Conservation (phyloP, 495 filamentous ascomycete species). For the Niebla homalea region DNA sequence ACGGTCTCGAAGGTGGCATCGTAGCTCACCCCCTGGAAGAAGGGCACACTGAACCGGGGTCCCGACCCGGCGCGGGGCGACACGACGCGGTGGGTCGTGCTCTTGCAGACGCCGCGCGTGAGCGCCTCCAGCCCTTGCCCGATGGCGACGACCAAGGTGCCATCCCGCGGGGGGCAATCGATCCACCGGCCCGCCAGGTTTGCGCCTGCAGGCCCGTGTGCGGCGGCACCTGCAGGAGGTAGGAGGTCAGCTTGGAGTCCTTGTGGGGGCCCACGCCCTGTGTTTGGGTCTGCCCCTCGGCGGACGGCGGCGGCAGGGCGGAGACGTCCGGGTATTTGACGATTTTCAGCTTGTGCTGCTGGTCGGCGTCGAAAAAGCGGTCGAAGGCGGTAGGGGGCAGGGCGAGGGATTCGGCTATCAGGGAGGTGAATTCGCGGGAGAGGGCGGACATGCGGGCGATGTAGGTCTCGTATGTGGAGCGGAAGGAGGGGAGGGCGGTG, state of each 20-base stretch:
- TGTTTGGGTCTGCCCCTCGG: slow-evolving; percentile 15
- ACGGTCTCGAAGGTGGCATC: slow-evolving; percentile 68
- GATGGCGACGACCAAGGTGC: slow-evolving; percentile 72
- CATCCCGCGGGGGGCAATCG: slow-evolving; percentile 34
- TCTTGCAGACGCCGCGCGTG: slow-evolving; percentile 74
- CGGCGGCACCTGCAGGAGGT: slow-evolving; percentile 71
- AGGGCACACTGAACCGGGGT: slow-evolving; percentile 70
- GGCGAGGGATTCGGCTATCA: slow-evolving; percentile 79
- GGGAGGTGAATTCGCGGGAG: slow-evolving; percentile 59
- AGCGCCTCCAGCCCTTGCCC: slow-evolving; percentile 87
- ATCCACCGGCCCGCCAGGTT: slow-evolving; percentile 77
- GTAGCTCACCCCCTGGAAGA: slow-evolving; percentile 83
- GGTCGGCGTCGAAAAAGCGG: slow-evolving; percentile 65
- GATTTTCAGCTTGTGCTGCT: slow-evolving; percentile 88
- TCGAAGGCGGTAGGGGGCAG: slow-evolving; percentile 60
- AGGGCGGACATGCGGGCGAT: slow-evolving; percentile 58
- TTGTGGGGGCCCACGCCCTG: slow-evolving; percentile 87
- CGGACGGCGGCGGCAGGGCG: slow-evolving; percentile 30
- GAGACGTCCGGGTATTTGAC: slow-evolving; percentile 69
- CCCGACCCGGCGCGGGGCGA: slow-evolving; percentile 50
- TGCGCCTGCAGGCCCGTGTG: slow-evolving; percentile 82
- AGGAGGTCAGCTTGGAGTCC: slow-evolving; percentile 77
- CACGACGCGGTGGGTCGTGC: slow-evolving; percentile 75
- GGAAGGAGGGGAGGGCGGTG: slow-evolving; percentile 55
- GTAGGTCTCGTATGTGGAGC: slow-evolving; percentile 55